Evolutionary conservation across 164 flowering plant species (phyloP), one percentile per base, ranked within the genome.

Genomic region (Cinnamomum micranthum): DNA sequence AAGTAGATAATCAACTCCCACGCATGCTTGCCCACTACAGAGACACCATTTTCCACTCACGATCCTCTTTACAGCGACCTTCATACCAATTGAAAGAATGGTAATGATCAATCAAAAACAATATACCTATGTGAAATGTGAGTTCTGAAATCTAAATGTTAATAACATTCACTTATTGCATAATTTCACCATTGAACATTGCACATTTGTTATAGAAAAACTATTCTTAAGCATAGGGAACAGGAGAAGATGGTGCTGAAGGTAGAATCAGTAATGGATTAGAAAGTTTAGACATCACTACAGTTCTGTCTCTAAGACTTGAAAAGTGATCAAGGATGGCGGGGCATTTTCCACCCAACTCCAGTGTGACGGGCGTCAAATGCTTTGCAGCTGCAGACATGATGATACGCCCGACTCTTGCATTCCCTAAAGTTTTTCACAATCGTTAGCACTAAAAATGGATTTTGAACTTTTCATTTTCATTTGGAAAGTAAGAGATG

Each of bases 331-430:
- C 98, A 1, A 93, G 15, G 55, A 95, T 82, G 31, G 81, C 78
- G 19, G 99, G 97, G 80, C 97, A 86, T 85, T 93, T 95, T 74
- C 98, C 99, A 14, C 99, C 98, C 50, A 93, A 86, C 83, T 95
- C 99, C 13, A 93, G 79, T 13, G 91, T 88, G 47, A 95, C 97
- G 19, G 99, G 99, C 0, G 99, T 95, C 31, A 92, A 79, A 80
- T 95, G 91, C 74, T 87, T 88, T 12, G 89, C 96, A 50, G 97
- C 98, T 68, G 97, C 98, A 35, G 92, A 31, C 96, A 92, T 85
- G 75, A 95, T 86, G 13, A 91, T 75, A 10, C 88, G 81, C 2
- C 90, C 99, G 25, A 92, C 88, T 64, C 80, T 74, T 31, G 85
- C 80, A 82, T 92, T 92, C 67, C 98, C 97, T 91, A 84, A 80